A percentile compares a stretch with the other conserved stretches of the same genome.
Conservation (phyloP, 2,329 filamentous ascomycete species). For the Aureobasidium pullulans region DNA sequence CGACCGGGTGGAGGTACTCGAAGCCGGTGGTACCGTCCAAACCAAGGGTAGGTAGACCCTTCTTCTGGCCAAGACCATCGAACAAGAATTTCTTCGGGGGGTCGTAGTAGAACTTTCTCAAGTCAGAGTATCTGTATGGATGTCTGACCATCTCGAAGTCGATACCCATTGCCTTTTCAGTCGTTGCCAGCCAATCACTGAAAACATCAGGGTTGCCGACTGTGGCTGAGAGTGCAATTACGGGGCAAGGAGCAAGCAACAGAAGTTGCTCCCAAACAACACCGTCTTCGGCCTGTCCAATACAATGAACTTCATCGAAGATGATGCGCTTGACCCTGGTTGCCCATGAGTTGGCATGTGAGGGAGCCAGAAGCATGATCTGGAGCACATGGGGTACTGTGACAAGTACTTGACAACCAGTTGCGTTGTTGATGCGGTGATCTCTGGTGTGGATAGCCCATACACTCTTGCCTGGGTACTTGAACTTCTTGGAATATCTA, state of each 20-base stretch:
- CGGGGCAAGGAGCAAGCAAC: slow-evolving; percentile 65
- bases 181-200: slow-evolving; percentile 57
- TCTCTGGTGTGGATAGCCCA: slow-evolving; percentile 76
- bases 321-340: slow-evolving; percentile 65
- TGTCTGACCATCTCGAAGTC: slow-evolving; percentile 63
- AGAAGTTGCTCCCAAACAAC: slow-evolving; percentile 73
- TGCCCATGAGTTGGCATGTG: slow-evolving; percentile 61
- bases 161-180: slow-evolving; percentile 56
- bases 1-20: slow-evolving; percentile 58
- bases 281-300: slow-evolving; percentile 68
- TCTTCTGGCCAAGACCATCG: slow-evolving; percentile 39
- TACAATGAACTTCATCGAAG: slow-evolving; percentile 76
- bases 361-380: slow-evolving; percentile 63
- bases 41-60: slow-evolving; percentile 35
- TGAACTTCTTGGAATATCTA: slow-evolving; percentile 61
- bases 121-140: slow-evolving; percentile 63
- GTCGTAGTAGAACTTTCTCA: slow-evolving; percentile 65
- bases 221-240: slow-evolving; percentile 72
- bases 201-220: slow-evolving; percentile 70
- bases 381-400: slow-evolving; percentile 73
- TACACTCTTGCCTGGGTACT: slow-evolving; percentile 56
- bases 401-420: slow-evolving; percentile 65
- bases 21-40: slow-evolving; percentile 46
- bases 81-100: slow-evolving; percentile 46
- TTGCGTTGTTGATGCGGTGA: slow-evolving; percentile 65